Percentiles rank a stretch among this genome's conserved stretches.
Conservation (phyloP, 441 rosid species). For the Adansonia grandidieri region DNA sequence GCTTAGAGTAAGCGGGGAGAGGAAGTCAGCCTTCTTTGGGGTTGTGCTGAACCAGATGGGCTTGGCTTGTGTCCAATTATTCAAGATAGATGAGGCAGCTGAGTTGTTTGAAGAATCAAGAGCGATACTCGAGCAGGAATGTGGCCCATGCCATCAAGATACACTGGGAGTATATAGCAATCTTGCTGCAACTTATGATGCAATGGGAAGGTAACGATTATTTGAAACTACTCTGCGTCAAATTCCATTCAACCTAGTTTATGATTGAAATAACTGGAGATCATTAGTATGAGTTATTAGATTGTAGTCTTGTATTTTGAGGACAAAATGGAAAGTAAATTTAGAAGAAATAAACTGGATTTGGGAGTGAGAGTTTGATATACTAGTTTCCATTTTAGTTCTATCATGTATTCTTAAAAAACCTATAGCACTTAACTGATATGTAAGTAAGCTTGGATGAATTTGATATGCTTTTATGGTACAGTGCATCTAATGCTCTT, state of each 20-base stretch:
- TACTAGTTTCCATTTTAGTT: not conserved
- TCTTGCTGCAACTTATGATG: conserved; percentile 97
- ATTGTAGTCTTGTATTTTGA: too few relatives aligned
- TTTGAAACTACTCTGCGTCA: conserved; percentile 5
- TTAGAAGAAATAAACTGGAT: not conserved
- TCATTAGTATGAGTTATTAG: not conserved
- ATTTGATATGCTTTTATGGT: not conserved
- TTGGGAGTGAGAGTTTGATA: not conserved
- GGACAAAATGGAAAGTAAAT: not conserved
- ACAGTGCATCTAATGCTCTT: not conserved
- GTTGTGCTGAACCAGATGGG: conserved; percentile 99
- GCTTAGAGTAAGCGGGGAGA: conserved; percentile 86
- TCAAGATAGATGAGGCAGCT: conserved; percentile 93
- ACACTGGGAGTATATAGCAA: conserved; percentile 95
- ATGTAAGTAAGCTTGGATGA: not conserved
- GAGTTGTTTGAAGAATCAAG: conserved; percentile 95
- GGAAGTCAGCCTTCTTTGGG: conserved; percentile 91
- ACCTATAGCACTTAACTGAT: not conserved
- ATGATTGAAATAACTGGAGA: not conserved
- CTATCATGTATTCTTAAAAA: not conserved
- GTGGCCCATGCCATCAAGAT: conserved; percentile 96
- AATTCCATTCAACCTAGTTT: conserved; percentile 20
- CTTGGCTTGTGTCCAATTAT: conserved; percentile 88
- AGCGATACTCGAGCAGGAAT: conserved; percentile 80
- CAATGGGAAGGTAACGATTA: conserved; percentile 88